These are phyloP conservation scores for Blastomyces emzantsi DNA, from an alignment of 2,329 filamentous ascomycete genomes.

Conservation along the genomic window DNA sequence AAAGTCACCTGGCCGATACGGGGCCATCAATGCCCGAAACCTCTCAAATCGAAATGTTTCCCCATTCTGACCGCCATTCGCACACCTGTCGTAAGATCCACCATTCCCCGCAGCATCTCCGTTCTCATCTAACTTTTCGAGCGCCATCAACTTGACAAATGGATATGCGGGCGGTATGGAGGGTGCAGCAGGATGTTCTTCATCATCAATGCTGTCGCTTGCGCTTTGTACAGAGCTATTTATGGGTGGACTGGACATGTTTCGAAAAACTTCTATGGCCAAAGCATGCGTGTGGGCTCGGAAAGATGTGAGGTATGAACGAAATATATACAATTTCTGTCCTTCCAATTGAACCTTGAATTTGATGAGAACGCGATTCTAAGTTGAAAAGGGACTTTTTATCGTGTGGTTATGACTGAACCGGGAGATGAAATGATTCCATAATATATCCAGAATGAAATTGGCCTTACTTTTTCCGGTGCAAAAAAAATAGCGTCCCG, in stretches of 20 bases:
- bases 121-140: constrained; percentile 21
- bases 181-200: background rate
- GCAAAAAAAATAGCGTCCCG: too few species aligned
- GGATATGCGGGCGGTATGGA: constrained; percentile 7
- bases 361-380: background rate
- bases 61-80: background rate
- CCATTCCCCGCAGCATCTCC: background rate
- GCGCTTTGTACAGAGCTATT: background rate
- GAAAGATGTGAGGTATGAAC: background rate
- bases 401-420: background rate
- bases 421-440: background rate
- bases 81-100: background rate
- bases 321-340: background rate
- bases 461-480: too few species aligned
- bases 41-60: constrained; percentile 20
- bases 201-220: background rate
- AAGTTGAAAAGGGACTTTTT: background rate
- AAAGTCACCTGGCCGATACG: constrained; percentile 37
- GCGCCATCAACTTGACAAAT: constrained; percentile 27
- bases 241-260: constrained; percentile 2
- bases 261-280: background rate
- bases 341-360: background rate
- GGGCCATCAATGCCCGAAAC: constrained; percentile 24
- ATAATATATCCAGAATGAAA: too few species aligned
- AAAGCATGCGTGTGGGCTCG: background rate